Base-by-base conservation (phyloP, 2,329 filamentous ascomycete species). In the Diaporthe ampelina region DNA sequence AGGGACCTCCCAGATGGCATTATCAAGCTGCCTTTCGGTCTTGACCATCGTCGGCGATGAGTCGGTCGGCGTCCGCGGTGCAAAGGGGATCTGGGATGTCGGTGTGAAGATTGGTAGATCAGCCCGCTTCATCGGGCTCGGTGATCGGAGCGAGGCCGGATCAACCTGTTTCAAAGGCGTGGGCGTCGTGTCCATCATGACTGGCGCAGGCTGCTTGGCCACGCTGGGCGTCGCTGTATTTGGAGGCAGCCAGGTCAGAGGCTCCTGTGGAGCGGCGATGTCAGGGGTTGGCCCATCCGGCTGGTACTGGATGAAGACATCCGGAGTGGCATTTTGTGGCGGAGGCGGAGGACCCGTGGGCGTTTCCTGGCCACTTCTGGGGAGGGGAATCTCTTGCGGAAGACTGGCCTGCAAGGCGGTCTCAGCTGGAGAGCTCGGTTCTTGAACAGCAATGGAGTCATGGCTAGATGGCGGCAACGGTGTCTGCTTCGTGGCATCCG, bases 301-400 rank as follows among this genome's bases (percentile, higher is more conserved):
- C 74, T 91, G 87, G 76, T 90, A 91, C 0, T 85, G 84, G 32
- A 91, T 83, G 75, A 91, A 91, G 29, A 87, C 78, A 68, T 88
- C 85, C 1, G 80, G 75, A 9, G 78, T 77, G 6, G 77, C 65
- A 19, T 76, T 75, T 32, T 75, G 76, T 7, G 75, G 58, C 7
- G 40, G 21, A 5, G 59, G 58, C 11, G 70, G 50, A 29, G 37
- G 61, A 9, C 40, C 61, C 24, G 29, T 50, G n/a, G 61, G 61
- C 4, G 74, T 72, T 5, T 21, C 43, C 37, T 63, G n/a, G 26
- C 57, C 29, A 70, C 56, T 29, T 5, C 52, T 26, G 43, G 69
- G 29, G 29, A 37, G 45, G 48, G 57, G 43, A n/a, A 37, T 59
- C 43, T 63, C 72, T 24, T 69, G 72, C 48, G 35, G 67, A 26